A percentile compares a stretch with the other conserved stretches of the same genome.
Conservation (phyloP, 495 filamentous ascomycete species). For the Hyphodiscus hymeniophilus region DNA sequence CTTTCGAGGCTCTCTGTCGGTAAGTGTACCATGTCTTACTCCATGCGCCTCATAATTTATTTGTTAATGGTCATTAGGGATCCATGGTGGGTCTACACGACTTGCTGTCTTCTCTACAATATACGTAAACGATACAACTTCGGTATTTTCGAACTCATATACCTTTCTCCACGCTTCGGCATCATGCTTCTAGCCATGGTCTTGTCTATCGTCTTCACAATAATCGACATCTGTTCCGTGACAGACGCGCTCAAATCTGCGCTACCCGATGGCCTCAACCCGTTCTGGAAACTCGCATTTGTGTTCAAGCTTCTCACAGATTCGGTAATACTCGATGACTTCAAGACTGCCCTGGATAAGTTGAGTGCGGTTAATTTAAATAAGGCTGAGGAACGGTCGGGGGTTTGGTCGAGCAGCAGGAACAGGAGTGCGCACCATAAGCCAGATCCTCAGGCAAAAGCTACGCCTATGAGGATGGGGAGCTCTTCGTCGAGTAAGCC, state of each 20-base stretch:
- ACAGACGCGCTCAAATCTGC: background rate
- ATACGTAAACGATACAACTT: conserved; percentile 48
- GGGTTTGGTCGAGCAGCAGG: background rate
- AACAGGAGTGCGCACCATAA: background rate
- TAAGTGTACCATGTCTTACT: conserved; percentile 5
- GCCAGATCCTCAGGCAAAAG: background rate
- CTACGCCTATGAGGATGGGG: background rate
- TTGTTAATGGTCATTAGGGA: conserved; percentile 32
- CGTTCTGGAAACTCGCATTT: conserved; percentile 43
- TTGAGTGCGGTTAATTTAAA: background rate
- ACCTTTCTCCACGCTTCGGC: conserved; percentile 45
- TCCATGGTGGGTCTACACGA: conserved; percentile 54
- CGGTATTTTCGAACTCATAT: conserved; percentile 36
- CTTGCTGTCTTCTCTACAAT: conserved; percentile 40
- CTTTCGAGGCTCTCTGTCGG: conserved; percentile 30
- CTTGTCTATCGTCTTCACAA: conserved; percentile 43
- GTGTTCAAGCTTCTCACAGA: conserved; percentile 56
- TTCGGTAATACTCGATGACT: conserved; percentile 51
- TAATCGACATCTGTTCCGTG: conserved; percentile 36
- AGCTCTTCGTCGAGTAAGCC: background rate
- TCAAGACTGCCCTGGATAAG: conserved; percentile 44
- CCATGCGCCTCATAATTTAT: background rate
- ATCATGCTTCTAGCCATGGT: conserved; percentile 48
- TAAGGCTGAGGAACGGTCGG: background rate
- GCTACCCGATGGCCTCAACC: conserved; percentile 33